Evolutionary conservation across 306 rosid genomes (phyloP).

Genomic region (Myrica gale): DNA sequence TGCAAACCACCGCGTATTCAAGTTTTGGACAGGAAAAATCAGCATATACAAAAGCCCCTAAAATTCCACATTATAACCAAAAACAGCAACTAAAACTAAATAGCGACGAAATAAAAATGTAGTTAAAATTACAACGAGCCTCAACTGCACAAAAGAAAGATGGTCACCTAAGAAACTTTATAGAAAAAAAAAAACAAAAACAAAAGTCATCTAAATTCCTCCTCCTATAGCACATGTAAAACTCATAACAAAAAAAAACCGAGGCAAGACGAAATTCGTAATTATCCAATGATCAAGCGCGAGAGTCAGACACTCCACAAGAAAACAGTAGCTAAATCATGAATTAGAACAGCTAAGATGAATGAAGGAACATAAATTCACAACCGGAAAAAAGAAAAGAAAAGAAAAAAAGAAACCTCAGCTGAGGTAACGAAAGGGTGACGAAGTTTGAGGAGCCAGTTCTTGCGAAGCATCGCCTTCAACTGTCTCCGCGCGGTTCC

Average conservation of each 20-base stretch:
- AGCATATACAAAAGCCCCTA: neutral
- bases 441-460: constrained; percentile 93
- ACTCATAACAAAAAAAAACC: neutral
- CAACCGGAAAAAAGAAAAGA: neutral
- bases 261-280: neutral
- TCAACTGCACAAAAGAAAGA: constrained; percentile 1
- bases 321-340: neutral
- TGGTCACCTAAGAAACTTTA: neutral
- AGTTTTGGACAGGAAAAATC: neutral
- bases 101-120: neutral
- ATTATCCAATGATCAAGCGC: constrained; percentile 14
- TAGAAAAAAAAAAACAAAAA: neutral
- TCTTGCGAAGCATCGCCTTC: constrained; percentile 88
- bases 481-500: constrained; percentile 69
- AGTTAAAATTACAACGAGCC: neutral
- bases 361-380: neutral
- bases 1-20: neutral
- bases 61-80: neutral
- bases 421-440: constrained; percentile 77
- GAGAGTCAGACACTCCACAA: constrained; percentile 2
- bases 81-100: neutral
- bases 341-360: neutral
- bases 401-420: constrained; percentile 50
- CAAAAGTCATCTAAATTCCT: neutral
- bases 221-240: neutral